Evolutionary conservation across 2,329 filamentous ascomycete genomes (phyloP).

Genomic region (Didymellaceae sp.): DNA sequence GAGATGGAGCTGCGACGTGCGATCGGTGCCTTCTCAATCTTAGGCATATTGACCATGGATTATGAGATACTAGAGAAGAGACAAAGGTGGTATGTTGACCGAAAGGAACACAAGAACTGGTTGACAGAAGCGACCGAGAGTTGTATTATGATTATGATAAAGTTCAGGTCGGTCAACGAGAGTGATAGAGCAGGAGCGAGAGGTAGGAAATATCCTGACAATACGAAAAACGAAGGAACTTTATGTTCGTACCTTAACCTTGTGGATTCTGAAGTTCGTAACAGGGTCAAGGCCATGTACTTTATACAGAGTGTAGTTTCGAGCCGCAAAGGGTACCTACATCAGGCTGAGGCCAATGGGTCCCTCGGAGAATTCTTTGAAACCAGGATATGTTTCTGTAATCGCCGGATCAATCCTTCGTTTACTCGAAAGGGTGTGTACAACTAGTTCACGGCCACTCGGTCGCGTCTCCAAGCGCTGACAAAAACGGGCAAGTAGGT

Average conservation of each 20-base stretch:
- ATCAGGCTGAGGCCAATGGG: conserved; percentile 37
- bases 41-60: conserved; percentile 54
- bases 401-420: conserved; percentile 45
- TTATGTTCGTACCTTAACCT: conserved; percentile 35
- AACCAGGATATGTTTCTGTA: conserved; percentile 50
- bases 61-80: conserved; percentile 21
- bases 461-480: conserved; percentile 39
- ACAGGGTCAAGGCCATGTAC: conserved; percentile 26
- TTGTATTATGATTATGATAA: conserved; percentile 43
- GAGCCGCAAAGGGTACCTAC: conserved; percentile 36
- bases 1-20: conserved; percentile 42
- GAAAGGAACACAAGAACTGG: conserved; percentile 24
- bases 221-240: conserved; percentile 46
- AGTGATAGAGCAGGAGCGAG: conserved; percentile 39
- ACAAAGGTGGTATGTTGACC: conserved; percentile 21
- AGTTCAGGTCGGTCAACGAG: conserved; percentile 37
- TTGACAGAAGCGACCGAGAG: conserved; percentile 33
- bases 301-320: conserved; percentile 38
- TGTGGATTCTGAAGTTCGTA: conserved; percentile 33
- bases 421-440: conserved; percentile 35
- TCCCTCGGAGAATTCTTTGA: conserved; percentile 48
- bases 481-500: conserved; percentile 38
- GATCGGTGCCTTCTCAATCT: conserved; percentile 47
- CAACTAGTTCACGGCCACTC: conserved; percentile 41
- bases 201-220: conserved; percentile 41